Evolutionary conservation across 2,329 filamentous ascomycete species (phyloP).

Genomic region (Talaromyces sp.): DNA sequence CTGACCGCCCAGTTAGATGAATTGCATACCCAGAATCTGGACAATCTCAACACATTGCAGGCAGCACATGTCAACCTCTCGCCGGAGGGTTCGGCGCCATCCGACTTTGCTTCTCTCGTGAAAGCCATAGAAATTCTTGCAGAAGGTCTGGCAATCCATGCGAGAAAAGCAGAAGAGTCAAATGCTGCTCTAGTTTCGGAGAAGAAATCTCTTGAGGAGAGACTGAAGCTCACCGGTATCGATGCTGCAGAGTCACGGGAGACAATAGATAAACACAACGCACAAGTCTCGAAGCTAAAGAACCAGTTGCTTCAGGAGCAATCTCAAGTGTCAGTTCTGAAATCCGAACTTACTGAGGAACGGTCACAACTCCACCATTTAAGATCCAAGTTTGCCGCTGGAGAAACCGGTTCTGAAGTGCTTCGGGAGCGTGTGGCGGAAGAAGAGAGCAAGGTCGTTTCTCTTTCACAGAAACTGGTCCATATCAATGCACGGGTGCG

Average conservation of each 20-base stretch:
- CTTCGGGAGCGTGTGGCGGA: conserved; percentile 70
- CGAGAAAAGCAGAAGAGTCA: conserved; percentile 58
- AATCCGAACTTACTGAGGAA: conserved; percentile 58
- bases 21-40: conserved; percentile 50
- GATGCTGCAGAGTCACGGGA: conserved; percentile 55
- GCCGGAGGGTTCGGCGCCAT: conserved; percentile 49
- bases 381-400: conserved; percentile 69
- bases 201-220: conserved; percentile 55
- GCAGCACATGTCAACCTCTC: conserved; percentile 58
- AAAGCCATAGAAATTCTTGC: conserved; percentile 57
- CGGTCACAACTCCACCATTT: conserved; percentile 65
- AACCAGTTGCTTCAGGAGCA: conserved; percentile 50
- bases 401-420: conserved; percentile 76
- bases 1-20: conserved; percentile 49
- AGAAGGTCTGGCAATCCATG: conserved; percentile 56
- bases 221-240: conserved; percentile 52
- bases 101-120: conserved; percentile 55
- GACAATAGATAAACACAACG: conserved; percentile 50
- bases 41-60: conserved; percentile 52
- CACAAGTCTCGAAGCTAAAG: conserved; percentile 48
- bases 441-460: conserved; percentile 66
- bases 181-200: conserved; percentile 59
- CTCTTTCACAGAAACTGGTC: conserved; percentile 65
- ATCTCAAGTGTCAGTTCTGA: conserved; percentile 43
- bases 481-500: conserved; percentile 72